Percentiles rank a stretch among this genome's conserved stretches.
phyloP scores from a whole-genome alignment of 768 basidiomycete genomes.

The Tricholoma furcatifolium region DNA sequence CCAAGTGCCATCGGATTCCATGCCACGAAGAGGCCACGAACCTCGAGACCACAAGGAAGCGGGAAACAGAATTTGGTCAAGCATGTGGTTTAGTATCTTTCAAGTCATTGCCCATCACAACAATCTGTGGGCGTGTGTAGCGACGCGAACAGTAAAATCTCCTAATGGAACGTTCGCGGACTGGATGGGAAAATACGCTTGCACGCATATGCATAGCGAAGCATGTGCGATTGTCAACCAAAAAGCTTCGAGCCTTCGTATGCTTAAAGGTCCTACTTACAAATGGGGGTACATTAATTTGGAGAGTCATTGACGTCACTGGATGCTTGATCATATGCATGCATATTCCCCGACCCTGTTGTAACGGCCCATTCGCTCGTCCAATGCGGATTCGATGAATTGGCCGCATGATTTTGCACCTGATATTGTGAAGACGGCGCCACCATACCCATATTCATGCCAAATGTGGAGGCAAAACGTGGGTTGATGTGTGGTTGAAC shows the following conservation, averaged over 20 bases:
- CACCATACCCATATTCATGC: conserved; percentile 38
- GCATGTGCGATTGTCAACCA: background rate
- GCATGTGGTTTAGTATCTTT: conserved; percentile 3
- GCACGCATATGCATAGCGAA: background rate
- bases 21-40: background rate
- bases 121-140: background rate
- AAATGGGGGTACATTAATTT: conserved; percentile 3
- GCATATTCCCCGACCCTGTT: conserved; percentile 8
- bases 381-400: conserved; percentile 23
- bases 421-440: conserved; percentile 13
- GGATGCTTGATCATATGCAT: conserved; percentile 1
- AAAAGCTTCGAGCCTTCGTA: too few species aligned
- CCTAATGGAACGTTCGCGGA: background rate
- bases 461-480: conserved; percentile 68
- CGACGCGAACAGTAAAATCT: background rate
- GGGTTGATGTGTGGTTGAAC: conserved; percentile 88
- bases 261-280: conserved; percentile 5
- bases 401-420: conserved; percentile 6
- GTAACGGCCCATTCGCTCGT: conserved; percentile 39
- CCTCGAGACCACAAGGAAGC: background rate
- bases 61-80: background rate
- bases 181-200: too few species aligned
- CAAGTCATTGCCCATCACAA: background rate
- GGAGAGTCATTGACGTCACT: conserved; percentile 17
- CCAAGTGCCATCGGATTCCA: background rate